Evolutionary conservation across 352 stramenopile species (phyloP), one percentile per base, ranked within the genome.

Genomic region (Blastocystis sp.): DNA sequence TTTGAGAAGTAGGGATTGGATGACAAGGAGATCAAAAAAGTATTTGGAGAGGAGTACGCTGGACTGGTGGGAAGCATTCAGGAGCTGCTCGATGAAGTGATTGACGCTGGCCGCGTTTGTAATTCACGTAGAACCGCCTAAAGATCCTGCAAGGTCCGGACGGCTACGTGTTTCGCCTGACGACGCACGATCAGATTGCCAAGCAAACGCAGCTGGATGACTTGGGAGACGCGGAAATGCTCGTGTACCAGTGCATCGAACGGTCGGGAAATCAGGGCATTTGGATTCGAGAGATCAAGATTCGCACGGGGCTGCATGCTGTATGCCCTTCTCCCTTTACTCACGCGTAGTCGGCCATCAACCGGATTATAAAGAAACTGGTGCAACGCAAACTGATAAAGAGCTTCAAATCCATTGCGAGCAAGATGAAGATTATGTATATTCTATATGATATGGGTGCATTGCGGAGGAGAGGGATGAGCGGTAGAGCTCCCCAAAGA

Each of bases 391-490:
- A 94, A 89, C 91, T 99, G 3, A 96, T 99, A 91, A 99, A 99
- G 92, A 95, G 95, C 74, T 95, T 99, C 90, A 98, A 98, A 91
- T 98, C 95, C 9, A 97, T 99, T 61, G 98, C 94, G 64, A 97
- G 95, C 92, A 99, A 99, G 92, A 98, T 96, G 87, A 98, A 98
- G 92, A 99, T 98, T 90, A 91, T 99, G 0, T 99, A 99, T 91
- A 98, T 99, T 95, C 92, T 97, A 1, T 97, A 94, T 89, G 94
- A 97, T 77, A 91, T 97, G 68, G 93, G 93, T 95, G 90, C 65
- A 77, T 89, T 38, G 3, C 66, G 54, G 28, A 45, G 17, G 4
- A 0, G n/a, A 11, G 3, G 40, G n/a, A 60, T 7, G 19, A 38
- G 10, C 60, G 87, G 61, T 66, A 95, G 93, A 95, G 62, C 97